These are phyloP conservation scores for Poronia punctata DNA, from an alignment of 495 filamentous ascomycete genomes.

Conservation along the genomic window DNA sequence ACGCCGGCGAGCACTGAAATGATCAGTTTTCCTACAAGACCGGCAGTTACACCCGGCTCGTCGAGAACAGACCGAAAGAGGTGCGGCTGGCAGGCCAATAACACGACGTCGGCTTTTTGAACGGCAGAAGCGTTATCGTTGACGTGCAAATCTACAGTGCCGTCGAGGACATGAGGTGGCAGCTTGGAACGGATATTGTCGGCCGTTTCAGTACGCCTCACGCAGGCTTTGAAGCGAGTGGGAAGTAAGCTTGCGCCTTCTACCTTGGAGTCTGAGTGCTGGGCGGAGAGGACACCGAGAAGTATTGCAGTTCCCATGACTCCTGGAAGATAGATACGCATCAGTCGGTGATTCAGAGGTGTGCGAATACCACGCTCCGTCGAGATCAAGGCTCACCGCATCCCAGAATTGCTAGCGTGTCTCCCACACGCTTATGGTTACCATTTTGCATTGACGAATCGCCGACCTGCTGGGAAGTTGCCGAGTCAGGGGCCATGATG, in stretches of 20 bases:
- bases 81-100: constrained; percentile 60
- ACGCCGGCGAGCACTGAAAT: constrained; percentile 66
- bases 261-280: constrained; percentile 23
- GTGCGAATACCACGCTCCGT: not conserved
- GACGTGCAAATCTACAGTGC: constrained; percentile 11
- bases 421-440: not conserved
- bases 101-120: constrained; percentile 44
- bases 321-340: constrained; percentile 25
- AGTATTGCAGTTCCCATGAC: constrained; percentile 64
- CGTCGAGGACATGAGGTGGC: constrained; percentile 18
- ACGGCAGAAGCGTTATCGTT: constrained; percentile 42
- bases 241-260: constrained; percentile 42
- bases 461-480: not conserved
- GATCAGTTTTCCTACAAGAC: constrained; percentile 57
- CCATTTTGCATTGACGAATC: not conserved
- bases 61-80: constrained; percentile 49
- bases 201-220: constrained; percentile 45
- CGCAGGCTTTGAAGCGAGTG: constrained; percentile 53
- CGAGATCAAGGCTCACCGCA: not conserved
- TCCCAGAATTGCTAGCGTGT: constrained; percentile 3
- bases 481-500: not conserved
- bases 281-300: constrained; percentile 53
- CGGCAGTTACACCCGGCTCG: constrained; percentile 48
- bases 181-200: constrained; percentile 43
- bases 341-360: not conserved